Conservation (phyloP, 1,139 yeast genomes). For the Scheffersomyces titani region DNA sequence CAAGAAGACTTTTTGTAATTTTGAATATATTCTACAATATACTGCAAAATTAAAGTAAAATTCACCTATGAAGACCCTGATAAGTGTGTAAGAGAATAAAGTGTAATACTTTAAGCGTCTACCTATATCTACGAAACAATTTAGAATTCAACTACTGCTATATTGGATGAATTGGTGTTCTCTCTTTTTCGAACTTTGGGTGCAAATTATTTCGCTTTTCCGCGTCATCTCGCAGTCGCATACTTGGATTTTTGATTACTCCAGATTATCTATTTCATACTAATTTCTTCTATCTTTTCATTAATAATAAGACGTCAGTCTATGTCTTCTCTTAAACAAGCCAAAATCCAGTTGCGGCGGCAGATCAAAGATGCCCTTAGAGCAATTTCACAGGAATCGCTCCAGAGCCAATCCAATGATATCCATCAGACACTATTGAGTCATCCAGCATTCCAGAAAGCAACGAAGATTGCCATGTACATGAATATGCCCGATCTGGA, state of each 20-base stretch:
- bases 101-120: no score
- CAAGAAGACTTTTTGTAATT: no score
- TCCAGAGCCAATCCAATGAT: slow-evolving; percentile 10
- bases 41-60: no score
- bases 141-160: not conserved
- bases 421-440: slow-evolving; percentile 30
- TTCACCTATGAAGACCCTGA: no score
- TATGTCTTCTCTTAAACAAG: slow-evolving; percentile 4
- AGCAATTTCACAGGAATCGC: slow-evolving; percentile 7
- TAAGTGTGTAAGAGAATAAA: no score
- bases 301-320: not conserved
- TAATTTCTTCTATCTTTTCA: slow-evolving; percentile 6
- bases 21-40: no score
- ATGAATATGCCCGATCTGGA: slow-evolving; percentile 71
- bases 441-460: slow-evolving; percentile 39
- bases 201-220: not conserved
- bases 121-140: no score
- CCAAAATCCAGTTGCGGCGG: slow-evolving; percentile 11
- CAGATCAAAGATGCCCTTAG: slow-evolving; percentile 8
- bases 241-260: not conserved
- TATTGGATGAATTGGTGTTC: no score
- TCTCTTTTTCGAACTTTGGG: not conserved
- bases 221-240: not conserved
- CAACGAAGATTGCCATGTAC: slow-evolving; percentile 58
- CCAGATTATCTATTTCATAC: not conserved